Evolutionary conservation across 1,284 basidiomycete species (phyloP).

Genomic region (Naganishia cerealis): DNA sequence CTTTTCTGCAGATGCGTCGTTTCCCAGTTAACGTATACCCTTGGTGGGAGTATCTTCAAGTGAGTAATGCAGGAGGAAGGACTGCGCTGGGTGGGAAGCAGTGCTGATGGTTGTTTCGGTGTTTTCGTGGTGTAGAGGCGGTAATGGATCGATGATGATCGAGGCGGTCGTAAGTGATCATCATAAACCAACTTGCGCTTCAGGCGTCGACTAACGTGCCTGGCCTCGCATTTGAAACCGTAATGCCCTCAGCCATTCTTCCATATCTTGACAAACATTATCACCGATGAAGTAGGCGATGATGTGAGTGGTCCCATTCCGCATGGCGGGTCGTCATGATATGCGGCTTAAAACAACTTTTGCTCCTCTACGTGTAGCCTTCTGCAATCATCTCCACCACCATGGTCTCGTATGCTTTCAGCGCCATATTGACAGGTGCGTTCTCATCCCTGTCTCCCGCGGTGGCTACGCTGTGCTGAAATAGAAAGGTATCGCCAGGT

Average conservation of each 20-base stretch:
- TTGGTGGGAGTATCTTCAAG: conserved; percentile 81
- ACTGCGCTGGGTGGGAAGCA: background rate
- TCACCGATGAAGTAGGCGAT: conserved; percentile 71
- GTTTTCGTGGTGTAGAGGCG: conserved; percentile 58
- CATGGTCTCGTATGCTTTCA: conserved; percentile 82
- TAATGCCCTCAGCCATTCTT: conserved; percentile 74
- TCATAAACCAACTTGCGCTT: background rate
- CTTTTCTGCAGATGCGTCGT: conserved; percentile 62
- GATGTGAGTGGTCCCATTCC: conserved; percentile 50
- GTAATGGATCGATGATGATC: conserved; percentile 98
- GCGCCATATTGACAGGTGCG: conserved; percentile 83
- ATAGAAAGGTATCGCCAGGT: conserved; percentile 54
- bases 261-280: conserved; percentile 80
- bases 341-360: background rate
- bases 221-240: background rate
- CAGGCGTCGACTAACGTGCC: background rate
- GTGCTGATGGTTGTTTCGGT: background rate
- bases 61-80: conserved; percentile 40
- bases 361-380: conserved; percentile 46
- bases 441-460: conserved; percentile 27
- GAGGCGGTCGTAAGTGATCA: conserved; percentile 75
- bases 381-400: conserved; percentile 82
- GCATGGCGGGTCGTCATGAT: background rate
- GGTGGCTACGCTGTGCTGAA: conserved; percentile 35
- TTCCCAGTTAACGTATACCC: conserved; percentile 79